Base-by-base conservation (phyloP, 352 stramenopile genomes). In the Phytopythium montanum region DNA sequence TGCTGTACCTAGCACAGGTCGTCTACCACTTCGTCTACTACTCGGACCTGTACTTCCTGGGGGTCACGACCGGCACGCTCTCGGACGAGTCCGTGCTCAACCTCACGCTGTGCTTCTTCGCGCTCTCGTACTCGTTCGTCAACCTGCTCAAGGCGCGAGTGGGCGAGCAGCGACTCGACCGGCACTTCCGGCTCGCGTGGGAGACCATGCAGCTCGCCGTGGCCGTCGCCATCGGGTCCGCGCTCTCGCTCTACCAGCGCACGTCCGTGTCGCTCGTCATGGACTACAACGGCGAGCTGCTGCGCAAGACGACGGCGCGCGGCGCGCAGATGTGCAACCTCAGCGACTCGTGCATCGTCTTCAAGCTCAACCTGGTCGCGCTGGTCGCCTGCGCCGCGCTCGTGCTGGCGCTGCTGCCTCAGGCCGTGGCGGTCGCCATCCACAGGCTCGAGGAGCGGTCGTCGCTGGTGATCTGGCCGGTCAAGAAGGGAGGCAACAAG, bases 1-100 rank as follows among this genome's bases (percentile, higher is more conserved):
- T 60, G 3, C 14, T 69, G 2, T 67, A 72, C 51, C 62, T 72
- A 14, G 66, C 62, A 3, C 61, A 72, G 28, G 36, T 69, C 13
- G 66, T 51, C 10, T 72, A 72, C n/a, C 61, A 72, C 46, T 49
- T 72, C 53, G 45, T 41, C 0, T 72, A 59, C 57, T 69, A 72
- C 61, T 72, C 65, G 12, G 61, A 69, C 21, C 58, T 62, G 65
- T 72, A 69, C 54, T 71, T 62, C 54, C 19, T 71, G 5, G 64
- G 60, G 0, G 64, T 74, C 0, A 60, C 60, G 8, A 71, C 67
- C 12, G 67, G 67, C 7, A 74, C 64, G 5, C 19, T 70, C 16
- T 62, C 64, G 10, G 55, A 59, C 5, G 67, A 66, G 23, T 66
- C 67, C 0, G 6, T 72, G 18, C 48, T 44, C 0, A 73, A 73